Conservation (phyloP, 495 filamentous ascomycete species). For the Neurospora sp. region DNA sequence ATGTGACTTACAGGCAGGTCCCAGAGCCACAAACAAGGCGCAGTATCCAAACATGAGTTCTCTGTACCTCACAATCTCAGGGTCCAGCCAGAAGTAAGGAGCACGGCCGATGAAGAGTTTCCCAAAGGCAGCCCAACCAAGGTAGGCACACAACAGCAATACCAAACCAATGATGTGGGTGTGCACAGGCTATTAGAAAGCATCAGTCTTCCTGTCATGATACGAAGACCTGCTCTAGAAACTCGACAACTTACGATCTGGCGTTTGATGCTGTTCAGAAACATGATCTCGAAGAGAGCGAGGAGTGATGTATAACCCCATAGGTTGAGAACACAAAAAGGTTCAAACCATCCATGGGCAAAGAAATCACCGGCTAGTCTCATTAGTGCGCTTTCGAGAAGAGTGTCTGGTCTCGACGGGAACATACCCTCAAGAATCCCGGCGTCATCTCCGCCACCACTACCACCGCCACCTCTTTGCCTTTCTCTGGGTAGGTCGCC, state of each 20-base stretch:
- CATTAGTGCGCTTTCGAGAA: neutral
- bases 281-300: slow-evolving; percentile 34
- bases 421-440: neutral
- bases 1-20: slow-evolving; percentile 25
- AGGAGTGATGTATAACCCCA: slow-evolving; percentile 31
- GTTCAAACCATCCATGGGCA: slow-evolving; percentile 24
- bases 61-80: slow-evolving; percentile 20
- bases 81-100: slow-evolving; percentile 41
- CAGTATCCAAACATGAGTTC: slow-evolving; percentile 26
- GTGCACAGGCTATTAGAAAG: slow-evolving; percentile 24
- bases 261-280: slow-evolving; percentile 41
- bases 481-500: slow-evolving; percentile 15
- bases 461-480: neutral
- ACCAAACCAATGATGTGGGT: slow-evolving; percentile 28
- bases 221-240: neutral
- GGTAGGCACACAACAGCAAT: slow-evolving; percentile 29
- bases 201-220: neutral
- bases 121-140: slow-evolving; percentile 39
- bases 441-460: neutral
- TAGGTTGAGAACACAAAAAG: slow-evolving; percentile 37
- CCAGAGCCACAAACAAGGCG: slow-evolving; percentile 24
- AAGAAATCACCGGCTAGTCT: slow-evolving; percentile 15
- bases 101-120: slow-evolving; percentile 35
- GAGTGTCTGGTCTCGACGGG: neutral
- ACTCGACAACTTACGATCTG: slow-evolving; percentile 27